Base-by-base conservation (phyloP, 371 early-diverging fungal genomes). In the Blakeslea trispora region DNA sequence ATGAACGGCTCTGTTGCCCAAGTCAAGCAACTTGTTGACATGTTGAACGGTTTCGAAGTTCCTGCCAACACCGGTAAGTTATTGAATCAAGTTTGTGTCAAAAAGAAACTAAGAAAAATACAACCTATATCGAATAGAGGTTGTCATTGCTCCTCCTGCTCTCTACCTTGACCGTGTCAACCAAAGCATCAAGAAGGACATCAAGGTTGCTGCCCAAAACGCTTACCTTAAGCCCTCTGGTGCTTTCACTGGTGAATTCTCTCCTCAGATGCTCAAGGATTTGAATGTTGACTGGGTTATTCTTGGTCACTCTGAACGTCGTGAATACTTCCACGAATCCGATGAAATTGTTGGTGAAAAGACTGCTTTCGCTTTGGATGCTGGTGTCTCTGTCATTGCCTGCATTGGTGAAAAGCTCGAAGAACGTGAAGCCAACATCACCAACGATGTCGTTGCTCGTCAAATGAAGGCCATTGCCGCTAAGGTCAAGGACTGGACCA, bases 231-330 rank as follows among this genome's bases (percentile, higher is more conserved):
- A 90, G 78, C 58, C 84, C 55, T 88, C 85, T 68, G 99, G 99
- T 55, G 97, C 99, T 49, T 99, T 83, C 87, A 99, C 99, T 52
- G 99, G 99, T 61, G 99, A 99, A 78, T 86, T 95, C 80, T 90
- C 95, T 72, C 86, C 95, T 62, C 91, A 91, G 67, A 91, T 95
- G 86, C 85, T 99, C 68, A 96, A 94, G 83, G 99, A 99, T 68
- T 74, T 96, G 50, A 86, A 85, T 58, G 91, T 97, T 71, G 84
- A 91, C 59, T 99, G 96, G 95, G 92, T 91, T 53, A 91, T 99
- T 61, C 81, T 99, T 61, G 99, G 99, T 59, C 99, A 99, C 89
- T 98, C 98, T 63, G 99, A 99, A 79, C 93, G 99, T 71, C 89
- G 99, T 68, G 90, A 87, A 67, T 85, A 91, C 72, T 97, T 96